Evolutionary conservation across 148 eudicot species (phyloP).

Genomic region (Salicornia ramosissima): DNA sequence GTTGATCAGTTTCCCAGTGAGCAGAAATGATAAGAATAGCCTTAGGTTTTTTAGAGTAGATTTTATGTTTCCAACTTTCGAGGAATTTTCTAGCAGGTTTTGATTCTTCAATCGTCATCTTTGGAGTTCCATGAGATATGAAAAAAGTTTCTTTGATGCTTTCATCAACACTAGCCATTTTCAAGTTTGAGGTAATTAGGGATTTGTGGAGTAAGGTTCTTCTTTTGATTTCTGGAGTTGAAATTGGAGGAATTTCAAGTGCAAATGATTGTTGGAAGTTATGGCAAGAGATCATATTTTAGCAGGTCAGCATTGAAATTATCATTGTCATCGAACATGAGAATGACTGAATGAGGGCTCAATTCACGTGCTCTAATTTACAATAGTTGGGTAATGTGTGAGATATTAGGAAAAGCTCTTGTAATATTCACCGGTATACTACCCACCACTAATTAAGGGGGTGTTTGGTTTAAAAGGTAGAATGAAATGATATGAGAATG

Average conservation of each 20-base stretch:
- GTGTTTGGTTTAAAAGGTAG: too few relatives aligned
- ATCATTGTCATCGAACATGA: too few relatives aligned
- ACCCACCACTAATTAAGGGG: too few relatives aligned
- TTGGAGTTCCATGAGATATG: slow-evolving; percentile 65
- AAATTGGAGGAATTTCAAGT: not conserved
- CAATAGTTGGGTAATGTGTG: too few relatives aligned
- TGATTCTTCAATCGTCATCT: slow-evolving; percentile 47
- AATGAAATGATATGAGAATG: too few relatives aligned
- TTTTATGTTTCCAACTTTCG: slow-evolving; percentile 35
- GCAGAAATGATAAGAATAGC: slow-evolving; percentile 53
- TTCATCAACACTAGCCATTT: slow-evolving; percentile 11
- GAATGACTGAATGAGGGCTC: too few relatives aligned
- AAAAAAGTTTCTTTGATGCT: slow-evolving; percentile 39
- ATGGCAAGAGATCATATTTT: not conserved
- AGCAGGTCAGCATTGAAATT: too few relatives aligned
- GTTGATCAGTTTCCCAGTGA: slow-evolving; percentile 64
- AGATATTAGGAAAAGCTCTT: too few relatives aligned
- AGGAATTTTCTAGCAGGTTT: slow-evolving; percentile 50
- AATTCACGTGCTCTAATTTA: too few relatives aligned
- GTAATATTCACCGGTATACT: too few relatives aligned
- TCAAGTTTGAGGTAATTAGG: not conserved
- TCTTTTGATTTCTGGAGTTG: not conserved
- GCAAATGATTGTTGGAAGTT: not conserved
- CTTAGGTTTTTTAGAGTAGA: slow-evolving; percentile 31
- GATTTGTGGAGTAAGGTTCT: not conserved